Base-by-base conservation (phyloP, 2,329 filamentous ascomycete species). In the Cercospora brassicicola region DNA sequence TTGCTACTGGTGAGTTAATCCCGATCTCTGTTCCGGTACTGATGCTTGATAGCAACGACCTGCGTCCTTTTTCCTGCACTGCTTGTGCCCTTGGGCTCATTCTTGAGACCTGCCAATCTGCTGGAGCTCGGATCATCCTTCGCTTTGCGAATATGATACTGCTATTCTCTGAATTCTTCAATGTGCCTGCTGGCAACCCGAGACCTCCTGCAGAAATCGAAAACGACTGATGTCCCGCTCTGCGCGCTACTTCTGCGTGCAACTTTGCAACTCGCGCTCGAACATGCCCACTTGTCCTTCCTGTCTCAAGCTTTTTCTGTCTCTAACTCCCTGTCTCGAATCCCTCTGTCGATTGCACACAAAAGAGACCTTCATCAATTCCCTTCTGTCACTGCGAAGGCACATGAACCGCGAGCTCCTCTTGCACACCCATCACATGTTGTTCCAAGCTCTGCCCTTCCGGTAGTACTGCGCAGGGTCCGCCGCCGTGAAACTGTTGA, bases 401-500 rank as follows among this genome's bases (percentile, higher is more conserved):
- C 23, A 7, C 23, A n/a, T 13, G 23, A 13, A 20, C 2, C 30
- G 6, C 55, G 3, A 20, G n/a, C 55, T 20, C 15, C 8, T 5
- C 26, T 20, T 18, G 5, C 13, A 45, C 6, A 6, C 1, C 18
- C 55, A 15, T 59, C 28, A 59, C 66, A 68, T 65, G 30, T 65
- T 68, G 5, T 68, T 62, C 61, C 66, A 68, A 18, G 48, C 59
- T 33, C 66, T 39, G 8, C 62, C 66, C 8, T 65, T 68, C 13
- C 48, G 62, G 18, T 68, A 65, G 11, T 62, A 60, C 28, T 56
- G 51, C 4, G 57, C 57, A 26, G 62, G 62, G 23, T 68, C 66
- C 7, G 59, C 66, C 1, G 59, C 62, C 18, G 66, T 68, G 33
- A 68, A 68, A 51, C 66, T 65, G 30, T 68, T 68, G 42, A 62